A percentile compares a stretch with the other conserved stretches of the same genome.
phyloP scores from a whole-genome alignment of 768 basidiomycete genomes.

The Boletus rubropictus region DNA sequence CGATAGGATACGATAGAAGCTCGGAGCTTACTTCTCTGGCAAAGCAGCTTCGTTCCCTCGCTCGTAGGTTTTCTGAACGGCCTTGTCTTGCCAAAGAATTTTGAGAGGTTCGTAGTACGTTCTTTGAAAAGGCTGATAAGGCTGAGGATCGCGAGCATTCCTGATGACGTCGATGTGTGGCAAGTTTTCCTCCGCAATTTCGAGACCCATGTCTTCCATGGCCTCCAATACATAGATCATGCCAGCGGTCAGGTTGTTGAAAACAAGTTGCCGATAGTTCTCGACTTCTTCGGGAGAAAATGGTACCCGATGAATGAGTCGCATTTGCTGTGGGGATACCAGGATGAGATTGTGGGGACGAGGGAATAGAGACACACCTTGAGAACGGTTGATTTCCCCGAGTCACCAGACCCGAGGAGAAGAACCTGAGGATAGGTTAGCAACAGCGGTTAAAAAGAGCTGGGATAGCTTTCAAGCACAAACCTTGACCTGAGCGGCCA shows the following conservation, averaged over 20 bases:
- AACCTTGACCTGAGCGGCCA: constrained; percentile 75
- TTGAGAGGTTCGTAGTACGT: constrained; percentile 62
- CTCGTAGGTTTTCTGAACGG: constrained; percentile 68
- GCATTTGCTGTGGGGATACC: constrained; percentile 72
- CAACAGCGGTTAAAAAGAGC: not conserved
- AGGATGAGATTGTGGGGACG: not conserved
- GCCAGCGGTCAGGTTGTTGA: constrained; percentile 86
- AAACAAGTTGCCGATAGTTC: constrained; percentile 85
- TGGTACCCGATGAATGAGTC: constrained; percentile 83
- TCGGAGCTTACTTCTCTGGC: constrained; percentile 73
- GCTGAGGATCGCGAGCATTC: constrained; percentile 62
- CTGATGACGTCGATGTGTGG: constrained; percentile 59
- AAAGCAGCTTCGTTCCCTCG: constrained; percentile 87
- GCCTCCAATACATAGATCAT: constrained; percentile 78
- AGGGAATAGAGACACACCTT: constrained; percentile 45
- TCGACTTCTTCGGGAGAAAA: constrained; percentile 83
- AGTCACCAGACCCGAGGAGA: constrained; percentile 88
- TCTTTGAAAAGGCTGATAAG: constrained; percentile 75
- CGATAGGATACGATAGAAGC: not conserved
- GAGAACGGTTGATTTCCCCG: constrained; percentile 88
- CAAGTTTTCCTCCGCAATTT: constrained; percentile 57
- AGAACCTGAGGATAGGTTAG: constrained; percentile 50
- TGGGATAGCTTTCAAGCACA: constrained; percentile 3
- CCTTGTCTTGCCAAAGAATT: constrained; percentile 70
- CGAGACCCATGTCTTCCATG: constrained; percentile 84